phyloP scores from a whole-genome alignment of 2,329 filamentous ascomycete genomes.

The Lasiodiplodia citricola region DNA sequence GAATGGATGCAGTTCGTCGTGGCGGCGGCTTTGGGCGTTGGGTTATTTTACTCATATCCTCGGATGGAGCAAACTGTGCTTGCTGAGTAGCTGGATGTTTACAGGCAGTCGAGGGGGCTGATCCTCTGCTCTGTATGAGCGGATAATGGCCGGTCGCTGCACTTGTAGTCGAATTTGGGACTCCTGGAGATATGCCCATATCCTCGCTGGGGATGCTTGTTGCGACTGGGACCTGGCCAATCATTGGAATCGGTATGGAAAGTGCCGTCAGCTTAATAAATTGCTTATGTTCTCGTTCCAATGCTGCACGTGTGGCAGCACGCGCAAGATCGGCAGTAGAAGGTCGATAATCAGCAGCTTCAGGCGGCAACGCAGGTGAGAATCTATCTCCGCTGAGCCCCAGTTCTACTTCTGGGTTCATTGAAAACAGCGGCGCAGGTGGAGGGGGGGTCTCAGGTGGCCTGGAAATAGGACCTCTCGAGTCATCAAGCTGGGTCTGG shows the following conservation, averaged over 20 bases:
- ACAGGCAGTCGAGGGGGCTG: neutral
- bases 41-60: neutral
- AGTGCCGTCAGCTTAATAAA: neutral
- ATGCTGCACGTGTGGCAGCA: neutral
- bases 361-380: neutral
- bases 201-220: neutral
- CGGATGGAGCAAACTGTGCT: neutral
- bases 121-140: neutral
- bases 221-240: neutral
- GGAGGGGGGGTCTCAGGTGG: constrained; percentile 14
- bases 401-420: neutral
- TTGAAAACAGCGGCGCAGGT: constrained; percentile 13
- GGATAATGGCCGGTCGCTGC: neutral
- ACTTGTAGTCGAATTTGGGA: too few relatives aligned
- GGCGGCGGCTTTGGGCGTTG: neutral
- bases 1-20: neutral
- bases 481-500: neutral
- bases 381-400: neutral
- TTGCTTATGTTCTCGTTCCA: neutral
- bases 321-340: neutral
- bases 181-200: neutral
- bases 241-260: neutral
- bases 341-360: neutral
- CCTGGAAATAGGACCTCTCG: neutral
- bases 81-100: neutral